phyloP scores from a whole-genome alignment of 1,284 basidiomycete species.

The Ceratobasidium sp. region DNA sequence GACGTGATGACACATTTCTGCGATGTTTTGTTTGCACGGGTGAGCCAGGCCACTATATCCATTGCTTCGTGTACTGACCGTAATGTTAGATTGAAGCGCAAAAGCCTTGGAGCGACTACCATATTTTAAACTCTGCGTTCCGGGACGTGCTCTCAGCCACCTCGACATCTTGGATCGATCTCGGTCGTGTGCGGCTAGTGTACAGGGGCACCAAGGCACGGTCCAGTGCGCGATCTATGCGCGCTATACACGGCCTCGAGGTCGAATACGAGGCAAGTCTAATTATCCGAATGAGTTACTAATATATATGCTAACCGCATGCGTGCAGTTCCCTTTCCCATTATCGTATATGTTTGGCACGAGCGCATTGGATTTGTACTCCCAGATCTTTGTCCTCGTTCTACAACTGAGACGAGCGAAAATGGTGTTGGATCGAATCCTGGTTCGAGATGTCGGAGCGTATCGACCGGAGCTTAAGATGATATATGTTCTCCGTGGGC shows the following conservation, averaged over 20 bases:
- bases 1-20: slow-evolving; percentile 80
- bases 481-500: slow-evolving; percentile 80
- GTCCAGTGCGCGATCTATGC: slow-evolving; percentile 65
- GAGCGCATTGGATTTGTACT: slow-evolving; percentile 70
- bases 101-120: slow-evolving; percentile 84
- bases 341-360: slow-evolving; percentile 83
- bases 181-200: slow-evolving; percentile 79
- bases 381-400: slow-evolving; percentile 81
- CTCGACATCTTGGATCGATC: slow-evolving; percentile 71
- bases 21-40: slow-evolving; percentile 79
- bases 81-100: slow-evolving; percentile 73
- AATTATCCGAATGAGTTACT: background rate
- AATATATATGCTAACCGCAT: background rate
- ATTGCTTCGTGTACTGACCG: background rate
- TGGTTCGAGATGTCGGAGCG: slow-evolving; percentile 65
- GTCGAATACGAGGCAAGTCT: slow-evolving; percentile 75
- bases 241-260: slow-evolving; percentile 73
- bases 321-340: slow-evolving; percentile 72
- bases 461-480: slow-evolving; percentile 68
- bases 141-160: slow-evolving; percentile 72
- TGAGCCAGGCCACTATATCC: slow-evolving; percentile 55
- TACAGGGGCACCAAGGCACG: slow-evolving; percentile 66
- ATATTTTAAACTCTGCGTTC: slow-evolving; percentile 84
- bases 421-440: slow-evolving; percentile 74
- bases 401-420: slow-evolving; percentile 82